Evolutionary conservation across 2,329 filamentous ascomycete genomes (phyloP).

Genomic region (Acrocalymma vagum): DNA sequence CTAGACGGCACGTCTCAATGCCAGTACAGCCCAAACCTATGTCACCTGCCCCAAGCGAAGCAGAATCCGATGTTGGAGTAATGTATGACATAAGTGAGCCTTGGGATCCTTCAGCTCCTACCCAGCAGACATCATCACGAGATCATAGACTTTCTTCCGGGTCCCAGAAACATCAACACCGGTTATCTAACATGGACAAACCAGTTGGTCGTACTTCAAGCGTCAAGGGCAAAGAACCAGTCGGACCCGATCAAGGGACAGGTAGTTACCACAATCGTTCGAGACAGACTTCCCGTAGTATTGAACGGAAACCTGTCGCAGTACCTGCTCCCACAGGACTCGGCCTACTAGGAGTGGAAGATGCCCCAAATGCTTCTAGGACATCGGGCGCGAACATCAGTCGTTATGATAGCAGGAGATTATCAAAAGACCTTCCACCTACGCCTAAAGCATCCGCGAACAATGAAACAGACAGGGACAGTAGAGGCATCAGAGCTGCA

Average conservation of each 20-base stretch:
- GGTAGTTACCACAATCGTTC: constrained; percentile 43
- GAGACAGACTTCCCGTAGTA: constrained; percentile 20
- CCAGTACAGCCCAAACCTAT: constrained; percentile 30
- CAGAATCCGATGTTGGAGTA: constrained; percentile 37
- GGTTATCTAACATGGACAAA: constrained; percentile 24
- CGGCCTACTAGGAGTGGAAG: constrained; percentile 41
- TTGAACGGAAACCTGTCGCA: constrained; percentile 33
- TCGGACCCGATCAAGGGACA: constrained; percentile 29
- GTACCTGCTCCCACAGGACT: constrained; percentile 33
- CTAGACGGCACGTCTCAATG: constrained; percentile 44
- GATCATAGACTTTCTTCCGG: constrained; percentile 25
- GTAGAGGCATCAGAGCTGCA: constrained; percentile 42
- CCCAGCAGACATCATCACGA: constrained; percentile 28
- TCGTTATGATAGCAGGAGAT: constrained; percentile 44
- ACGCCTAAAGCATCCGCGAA: constrained; percentile 24
- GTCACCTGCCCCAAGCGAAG: constrained; percentile 32
- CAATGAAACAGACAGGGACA: constrained; percentile 34
- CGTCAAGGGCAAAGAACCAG: constrained; percentile 43
- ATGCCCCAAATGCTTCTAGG: constrained; percentile 23
- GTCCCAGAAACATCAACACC: constrained; percentile 19
- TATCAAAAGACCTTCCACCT: constrained; percentile 29
- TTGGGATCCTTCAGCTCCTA: constrained; percentile 42
- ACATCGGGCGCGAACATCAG: constrained; percentile 35
- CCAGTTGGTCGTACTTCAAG: constrained; percentile 30
- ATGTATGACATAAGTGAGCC: constrained; percentile 43